Conservation (phyloP, 1,139 yeast genomes). For the Suhomyces wounanorum region DNA sequence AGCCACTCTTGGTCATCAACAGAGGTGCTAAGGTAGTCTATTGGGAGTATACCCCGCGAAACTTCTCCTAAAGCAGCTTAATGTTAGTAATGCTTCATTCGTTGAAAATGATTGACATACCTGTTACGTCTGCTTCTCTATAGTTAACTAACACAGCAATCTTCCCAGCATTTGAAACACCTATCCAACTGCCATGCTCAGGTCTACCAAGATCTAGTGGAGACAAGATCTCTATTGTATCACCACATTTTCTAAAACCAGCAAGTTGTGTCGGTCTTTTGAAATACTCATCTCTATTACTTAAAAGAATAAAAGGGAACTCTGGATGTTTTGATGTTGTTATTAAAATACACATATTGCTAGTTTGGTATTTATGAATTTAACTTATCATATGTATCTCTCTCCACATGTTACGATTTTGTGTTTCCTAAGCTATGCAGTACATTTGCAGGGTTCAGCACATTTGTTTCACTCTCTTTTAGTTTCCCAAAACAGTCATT, state of each 20-base stretch:
- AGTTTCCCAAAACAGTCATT: not conserved
- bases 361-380: not conserved
- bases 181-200: slow-evolving; percentile 93
- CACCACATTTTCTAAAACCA: slow-evolving; percentile 42
- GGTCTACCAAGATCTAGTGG: slow-evolving; percentile 76
- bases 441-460: not conserved
- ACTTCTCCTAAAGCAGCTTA: slow-evolving; percentile 20
- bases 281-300: slow-evolving; percentile 86
- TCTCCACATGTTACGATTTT: slow-evolving; percentile 1
- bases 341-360: slow-evolving; percentile 62
- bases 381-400: not conserved
- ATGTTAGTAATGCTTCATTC: slow-evolving; percentile 7
- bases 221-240: slow-evolving; percentile 47
- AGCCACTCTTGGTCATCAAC: slow-evolving; percentile 54
- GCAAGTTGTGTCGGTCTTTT: slow-evolving; percentile 72
- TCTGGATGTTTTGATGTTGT: slow-evolving; percentile 64
- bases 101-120: slow-evolving; percentile 21
- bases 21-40: slow-evolving; percentile 49
- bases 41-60: slow-evolving; percentile 76
- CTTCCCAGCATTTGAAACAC: slow-evolving; percentile 61
- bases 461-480: not conserved
- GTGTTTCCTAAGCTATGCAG: not conserved
- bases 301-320: slow-evolving; percentile 68
- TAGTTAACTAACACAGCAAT: slow-evolving; percentile 78
- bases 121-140: slow-evolving; percentile 41